Conservation (phyloP, 805 yeast genomes). For the Kodamaea lidongshanica region DNA sequence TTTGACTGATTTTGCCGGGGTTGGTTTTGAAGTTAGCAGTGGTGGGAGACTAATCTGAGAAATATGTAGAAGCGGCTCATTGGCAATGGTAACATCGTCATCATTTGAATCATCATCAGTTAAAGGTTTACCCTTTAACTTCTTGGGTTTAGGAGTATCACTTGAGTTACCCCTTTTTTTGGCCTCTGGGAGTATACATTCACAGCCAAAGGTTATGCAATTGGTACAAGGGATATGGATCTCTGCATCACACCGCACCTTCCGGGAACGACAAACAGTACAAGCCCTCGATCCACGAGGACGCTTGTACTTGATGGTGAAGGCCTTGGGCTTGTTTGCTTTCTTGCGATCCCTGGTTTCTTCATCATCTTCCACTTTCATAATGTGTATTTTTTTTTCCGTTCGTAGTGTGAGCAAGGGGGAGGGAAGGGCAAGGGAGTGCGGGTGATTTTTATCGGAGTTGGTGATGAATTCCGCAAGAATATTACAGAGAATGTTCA, state of each 20-base stretch:
- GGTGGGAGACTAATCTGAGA: slow-evolving; percentile 39
- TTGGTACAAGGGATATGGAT: slow-evolving; percentile 50
- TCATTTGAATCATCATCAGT: neutral
- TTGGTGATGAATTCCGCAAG: too few relatives aligned
- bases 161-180: slow-evolving; percentile 36
- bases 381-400: too few relatives aligned
- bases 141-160: slow-evolving; percentile 13
- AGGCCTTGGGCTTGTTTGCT: slow-evolving; percentile 34
- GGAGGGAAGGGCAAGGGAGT: too few relatives aligned
- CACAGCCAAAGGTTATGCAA: slow-evolving; percentile 66
- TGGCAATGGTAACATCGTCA: slow-evolving; percentile 7
- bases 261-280: slow-evolving; percentile 68
- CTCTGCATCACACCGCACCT: slow-evolving; percentile 75
- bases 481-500: too few relatives aligned
- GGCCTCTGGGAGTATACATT: slow-evolving; percentile 61
- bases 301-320: slow-evolving; percentile 43
- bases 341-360: too few relatives aligned
- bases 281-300: slow-evolving; percentile 70
- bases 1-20: slow-evolving; percentile 26
- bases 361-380: too few relatives aligned
- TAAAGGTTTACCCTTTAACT: slow-evolving; percentile 1
- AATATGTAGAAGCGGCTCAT: slow-evolving; percentile 38
- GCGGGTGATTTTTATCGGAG: too few relatives aligned
- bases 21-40: slow-evolving; percentile 36
- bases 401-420: too few relatives aligned